These are phyloP conservation scores for Forsythia viridissima DNA, from an alignment of 257 asterid species.

Conservation along the genomic window DNA sequence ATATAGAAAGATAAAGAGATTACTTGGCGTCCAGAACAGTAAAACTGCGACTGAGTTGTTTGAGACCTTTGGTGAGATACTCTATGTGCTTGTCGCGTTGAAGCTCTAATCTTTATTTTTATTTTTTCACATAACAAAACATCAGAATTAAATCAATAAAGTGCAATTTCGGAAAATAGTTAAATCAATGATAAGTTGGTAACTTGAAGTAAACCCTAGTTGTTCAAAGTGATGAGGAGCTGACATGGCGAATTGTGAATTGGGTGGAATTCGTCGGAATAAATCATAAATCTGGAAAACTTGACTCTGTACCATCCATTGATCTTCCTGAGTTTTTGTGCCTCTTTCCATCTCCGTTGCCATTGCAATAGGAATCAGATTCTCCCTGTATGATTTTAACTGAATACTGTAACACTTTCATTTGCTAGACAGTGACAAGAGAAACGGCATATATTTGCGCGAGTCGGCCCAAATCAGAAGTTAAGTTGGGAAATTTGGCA, in stretches of 20 bases:
- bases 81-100: constrained; percentile 75
- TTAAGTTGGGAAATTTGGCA: too few relatives aligned
- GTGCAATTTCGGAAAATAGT: neutral
- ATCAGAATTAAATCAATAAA: constrained; percentile 1
- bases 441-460: neutral
- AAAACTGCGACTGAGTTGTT: constrained; percentile 59
- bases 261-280: constrained; percentile 63
- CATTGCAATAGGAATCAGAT: neutral
- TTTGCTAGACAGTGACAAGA: neutral
- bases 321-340: constrained; percentile 74
- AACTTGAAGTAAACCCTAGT: constrained; percentile 34
- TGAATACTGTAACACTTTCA: neutral
- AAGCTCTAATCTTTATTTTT: constrained; percentile 62
- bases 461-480: too few relatives aligned
- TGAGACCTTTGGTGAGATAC: constrained; percentile 67
- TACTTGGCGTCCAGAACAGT: constrained; percentile 90
- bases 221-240: constrained; percentile 22
- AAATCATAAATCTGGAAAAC: constrained; percentile 54
- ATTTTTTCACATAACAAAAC: constrained; percentile 15
- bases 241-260: constrained; percentile 65
- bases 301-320: constrained; percentile 67
- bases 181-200: neutral
- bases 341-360: constrained; percentile 45
- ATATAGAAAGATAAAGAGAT: constrained; percentile 8
- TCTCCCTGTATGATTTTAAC: neutral